phyloP scores from a whole-genome alignment of 2,329 filamentous ascomycete genomes.

The Hortaea sp. region DNA sequence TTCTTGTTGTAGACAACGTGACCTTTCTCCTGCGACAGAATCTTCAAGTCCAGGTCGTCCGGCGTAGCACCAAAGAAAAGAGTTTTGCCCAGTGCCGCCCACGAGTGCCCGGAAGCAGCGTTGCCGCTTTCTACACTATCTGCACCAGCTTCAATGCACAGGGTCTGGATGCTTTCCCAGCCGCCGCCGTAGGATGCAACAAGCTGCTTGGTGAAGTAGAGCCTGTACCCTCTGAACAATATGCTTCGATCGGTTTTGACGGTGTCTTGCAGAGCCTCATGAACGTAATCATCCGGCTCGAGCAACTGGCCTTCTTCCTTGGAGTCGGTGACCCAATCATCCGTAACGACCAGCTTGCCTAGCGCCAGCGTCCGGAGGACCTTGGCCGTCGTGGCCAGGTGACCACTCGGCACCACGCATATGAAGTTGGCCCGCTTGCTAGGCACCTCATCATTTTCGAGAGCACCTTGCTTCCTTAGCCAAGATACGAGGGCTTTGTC shows the following conservation, averaged over 20 bases:
- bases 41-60: conserved; percentile 26
- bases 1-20: conserved; percentile 31
- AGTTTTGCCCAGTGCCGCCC: conserved; percentile 14
- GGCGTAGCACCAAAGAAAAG: conserved; percentile 30
- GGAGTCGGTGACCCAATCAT: conserved; percentile 36
- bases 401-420: conserved; percentile 29
- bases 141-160: conserved; percentile 31
- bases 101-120: conserved; percentile 13
- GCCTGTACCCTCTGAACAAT: conserved; percentile 39
- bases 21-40: conserved; percentile 25
- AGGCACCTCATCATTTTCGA: conserved; percentile 22
- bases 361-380: conserved; percentile 34
- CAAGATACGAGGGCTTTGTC: conserved; percentile 21
- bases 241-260: conserved; percentile 29
- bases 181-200: conserved; percentile 23
- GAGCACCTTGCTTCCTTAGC: conserved; percentile 25
- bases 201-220: conserved; percentile 39
- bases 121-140: conserved; percentile 16
- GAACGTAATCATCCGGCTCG: conserved; percentile 25
- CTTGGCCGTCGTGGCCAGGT: conserved; percentile 35
- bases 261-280: conserved; percentile 11
- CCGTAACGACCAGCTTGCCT: conserved; percentile 36
- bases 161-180: conserved; percentile 30
- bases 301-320: conserved; percentile 27
- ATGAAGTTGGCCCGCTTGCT: conserved; percentile 20